phyloP scores from a whole-genome alignment of 176 grass and related monocot genomes.

The Carex scoparia region DNA sequence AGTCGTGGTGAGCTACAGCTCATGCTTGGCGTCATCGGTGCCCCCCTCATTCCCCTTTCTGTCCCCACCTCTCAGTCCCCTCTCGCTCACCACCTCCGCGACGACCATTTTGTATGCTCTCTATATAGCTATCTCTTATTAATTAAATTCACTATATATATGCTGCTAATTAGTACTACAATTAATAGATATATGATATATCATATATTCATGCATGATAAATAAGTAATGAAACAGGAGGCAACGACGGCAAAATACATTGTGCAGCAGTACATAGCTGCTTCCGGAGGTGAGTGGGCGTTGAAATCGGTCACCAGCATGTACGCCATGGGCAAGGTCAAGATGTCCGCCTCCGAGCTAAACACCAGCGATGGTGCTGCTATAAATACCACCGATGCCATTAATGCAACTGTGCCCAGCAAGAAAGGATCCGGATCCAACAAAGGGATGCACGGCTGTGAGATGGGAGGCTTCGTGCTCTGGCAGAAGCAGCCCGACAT shows the following conservation, averaged over 20 bases:
- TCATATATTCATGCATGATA: too few species aligned
- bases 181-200: too few species aligned
- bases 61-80: slow-evolving; percentile 69
- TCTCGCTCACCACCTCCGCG: slow-evolving; percentile 60
- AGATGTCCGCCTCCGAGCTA: slow-evolving; percentile 80
- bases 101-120: slow-evolving; percentile 64
- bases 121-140: background rate
- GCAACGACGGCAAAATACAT: slow-evolving; percentile 93
- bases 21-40: slow-evolving; percentile 96
- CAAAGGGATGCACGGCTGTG: slow-evolving; percentile 40
- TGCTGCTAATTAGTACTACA: too few species aligned
- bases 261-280: slow-evolving; percentile 95
- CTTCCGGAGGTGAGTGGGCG: slow-evolving; percentile 86
- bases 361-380: slow-evolving; percentile 39
- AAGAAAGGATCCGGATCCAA: slow-evolving; percentile 17
- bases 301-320: slow-evolving; percentile 76
- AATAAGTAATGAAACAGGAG: slow-evolving; percentile 38
- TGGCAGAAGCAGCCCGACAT: slow-evolving; percentile 98
- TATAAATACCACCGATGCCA: background rate
- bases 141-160: slow-evolving; percentile 1
- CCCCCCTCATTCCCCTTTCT: slow-evolving; percentile 86
- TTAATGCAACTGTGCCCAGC: background rate
- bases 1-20: slow-evolving; percentile 85
- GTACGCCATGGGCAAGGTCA: slow-evolving; percentile 91
- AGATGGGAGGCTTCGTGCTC: slow-evolving; percentile 98